Percentiles rank a stretch among this genome's conserved stretches.
Evolutionary conservation across 495 filamentous ascomycete genomes (phyloP).

Genomic region (Penicillium desertorum): DNA sequence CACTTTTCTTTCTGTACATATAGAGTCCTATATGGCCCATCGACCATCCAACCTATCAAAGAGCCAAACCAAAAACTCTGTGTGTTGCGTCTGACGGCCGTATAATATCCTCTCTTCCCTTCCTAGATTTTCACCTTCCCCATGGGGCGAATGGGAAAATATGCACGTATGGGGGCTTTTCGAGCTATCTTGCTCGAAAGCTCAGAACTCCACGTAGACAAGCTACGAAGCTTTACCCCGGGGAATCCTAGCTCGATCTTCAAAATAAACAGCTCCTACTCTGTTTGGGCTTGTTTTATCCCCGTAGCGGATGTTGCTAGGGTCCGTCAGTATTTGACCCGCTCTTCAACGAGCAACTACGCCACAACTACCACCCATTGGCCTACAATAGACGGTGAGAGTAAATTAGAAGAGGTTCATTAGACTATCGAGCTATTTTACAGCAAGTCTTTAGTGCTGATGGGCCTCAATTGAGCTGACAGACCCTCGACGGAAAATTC

Average conservation of each 20-base stretch:
- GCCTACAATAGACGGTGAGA: constrained; percentile 13
- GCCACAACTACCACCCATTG: constrained; percentile 18
- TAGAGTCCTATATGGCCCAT: constrained; percentile 44
- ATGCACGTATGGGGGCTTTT: background rate
- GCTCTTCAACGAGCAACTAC: constrained; percentile 13
- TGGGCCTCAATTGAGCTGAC: constrained; percentile 12
- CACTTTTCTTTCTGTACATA: constrained; percentile 47
- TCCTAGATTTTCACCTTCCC: constrained; percentile 1
- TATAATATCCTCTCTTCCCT: constrained; percentile 19
- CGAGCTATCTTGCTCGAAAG: constrained; percentile 3
- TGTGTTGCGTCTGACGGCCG: constrained; percentile 34
- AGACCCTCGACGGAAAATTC: constrained; percentile 25
- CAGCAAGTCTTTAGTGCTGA: background rate
- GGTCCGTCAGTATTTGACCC: constrained; percentile 11
- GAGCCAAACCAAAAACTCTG: constrained; percentile 40
- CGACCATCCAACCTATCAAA: constrained; percentile 34
- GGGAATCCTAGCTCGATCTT: constrained; percentile 3
- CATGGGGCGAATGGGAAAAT: background rate
- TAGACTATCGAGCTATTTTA: constrained; percentile 2
- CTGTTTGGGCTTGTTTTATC: background rate
- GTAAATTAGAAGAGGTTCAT: background rate
- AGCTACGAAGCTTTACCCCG: constrained; percentile 9
- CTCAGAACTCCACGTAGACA: constrained; percentile 11
- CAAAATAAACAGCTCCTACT: constrained; percentile 4
- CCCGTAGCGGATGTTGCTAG: constrained; percentile 3